Percentiles rank a stretch among this genome's conserved stretches.
These are phyloP conservation scores for Hypoxylon crocopeplum DNA, from an alignment of 495 filamentous ascomycete species.

Conservation along the genomic window DNA sequence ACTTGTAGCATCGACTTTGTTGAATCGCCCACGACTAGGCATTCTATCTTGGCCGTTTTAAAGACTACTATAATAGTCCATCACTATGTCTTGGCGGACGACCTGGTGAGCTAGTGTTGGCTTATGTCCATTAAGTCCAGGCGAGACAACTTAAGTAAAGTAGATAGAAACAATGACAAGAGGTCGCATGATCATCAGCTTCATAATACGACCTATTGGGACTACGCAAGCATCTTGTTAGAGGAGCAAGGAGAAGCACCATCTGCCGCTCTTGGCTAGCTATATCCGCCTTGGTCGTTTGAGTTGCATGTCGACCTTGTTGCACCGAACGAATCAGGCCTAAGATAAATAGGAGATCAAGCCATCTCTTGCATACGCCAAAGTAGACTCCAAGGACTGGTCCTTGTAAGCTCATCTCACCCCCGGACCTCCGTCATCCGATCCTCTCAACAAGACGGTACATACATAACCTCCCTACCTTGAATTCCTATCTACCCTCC, in stretches of 20 bases:
- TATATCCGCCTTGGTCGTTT: constrained; percentile 25
- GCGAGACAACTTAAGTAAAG: not conserved
- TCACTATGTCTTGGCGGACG: too few relatives aligned
- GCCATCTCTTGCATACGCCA: constrained; percentile 24
- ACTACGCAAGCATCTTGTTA: constrained; percentile 8
- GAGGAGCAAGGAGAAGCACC: constrained; percentile 14
- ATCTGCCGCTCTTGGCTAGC: constrained; percentile 38
- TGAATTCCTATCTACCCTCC: constrained; percentile 9
- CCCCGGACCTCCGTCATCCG: constrained; percentile 33
- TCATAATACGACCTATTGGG: not conserved
- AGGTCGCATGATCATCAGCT: constrained; percentile 13
- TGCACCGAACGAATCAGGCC: constrained; percentile 25
- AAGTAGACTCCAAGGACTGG: too few relatives aligned
- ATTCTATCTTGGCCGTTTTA: constrained; percentile 25
- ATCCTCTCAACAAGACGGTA: constrained; percentile 33
- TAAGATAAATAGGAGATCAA: constrained; percentile 17
- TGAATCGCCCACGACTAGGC: not conserved
- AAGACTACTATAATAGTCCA: constrained; percentile 11
- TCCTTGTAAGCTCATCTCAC: constrained; percentile 29
- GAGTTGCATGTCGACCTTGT: constrained; percentile 9
- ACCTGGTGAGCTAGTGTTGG: too few relatives aligned
- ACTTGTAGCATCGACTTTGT: constrained; percentile 14
- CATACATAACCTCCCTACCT: constrained; percentile 9
- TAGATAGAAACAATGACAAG: constrained; percentile 1
- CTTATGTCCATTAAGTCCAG: too few relatives aligned